phyloP scores from a whole-genome alignment of 2,329 filamentous ascomycete species.

The Arachnomyces sp. region DNA sequence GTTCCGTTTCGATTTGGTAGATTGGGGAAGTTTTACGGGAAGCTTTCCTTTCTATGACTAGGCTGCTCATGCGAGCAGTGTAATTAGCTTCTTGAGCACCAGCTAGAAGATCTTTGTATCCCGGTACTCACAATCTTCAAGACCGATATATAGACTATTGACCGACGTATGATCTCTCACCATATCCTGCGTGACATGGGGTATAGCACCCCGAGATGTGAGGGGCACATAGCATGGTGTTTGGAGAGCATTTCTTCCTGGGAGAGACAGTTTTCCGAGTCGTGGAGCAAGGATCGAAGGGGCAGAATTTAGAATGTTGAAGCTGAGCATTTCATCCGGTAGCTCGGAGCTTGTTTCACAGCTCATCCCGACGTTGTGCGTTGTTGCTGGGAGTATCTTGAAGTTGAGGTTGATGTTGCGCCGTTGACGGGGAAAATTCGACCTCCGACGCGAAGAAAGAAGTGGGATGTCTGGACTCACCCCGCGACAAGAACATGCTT shows the following conservation, averaged over 20 bases:
- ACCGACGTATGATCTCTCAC: constrained; percentile 57
- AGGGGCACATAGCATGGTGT: constrained; percentile 77
- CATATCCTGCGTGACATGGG: constrained; percentile 84
- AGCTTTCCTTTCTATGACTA: constrained; percentile 56
- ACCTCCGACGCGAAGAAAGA: constrained; percentile 14
- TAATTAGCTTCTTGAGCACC: constrained; percentile 24
- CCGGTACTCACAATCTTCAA: constrained; percentile 77
- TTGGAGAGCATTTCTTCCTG: constrained; percentile 56
- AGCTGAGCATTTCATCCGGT: constrained; percentile 29
- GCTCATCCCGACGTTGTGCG: constrained; percentile 20
- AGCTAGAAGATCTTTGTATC: neutral
- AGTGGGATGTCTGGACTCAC: constrained; percentile 2
- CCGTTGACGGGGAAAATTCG: constrained; percentile 11
- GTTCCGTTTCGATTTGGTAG: constrained; percentile 39
- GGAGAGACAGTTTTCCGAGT: constrained; percentile 58
- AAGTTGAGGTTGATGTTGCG: neutral
- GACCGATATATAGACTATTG: constrained; percentile 64
- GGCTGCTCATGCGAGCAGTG: constrained; percentile 27
- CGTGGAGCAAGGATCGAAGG: constrained; percentile 45
- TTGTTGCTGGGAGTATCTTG: neutral
- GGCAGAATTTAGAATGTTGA: constrained; percentile 27
- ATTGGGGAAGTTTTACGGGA: constrained; percentile 41
- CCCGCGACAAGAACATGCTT: neutral
- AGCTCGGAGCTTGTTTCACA: constrained; percentile 14
- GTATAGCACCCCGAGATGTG: constrained; percentile 74